Base-by-base conservation (phyloP, 1,139 yeast species). In the Suhomyces wounanorum region DNA sequence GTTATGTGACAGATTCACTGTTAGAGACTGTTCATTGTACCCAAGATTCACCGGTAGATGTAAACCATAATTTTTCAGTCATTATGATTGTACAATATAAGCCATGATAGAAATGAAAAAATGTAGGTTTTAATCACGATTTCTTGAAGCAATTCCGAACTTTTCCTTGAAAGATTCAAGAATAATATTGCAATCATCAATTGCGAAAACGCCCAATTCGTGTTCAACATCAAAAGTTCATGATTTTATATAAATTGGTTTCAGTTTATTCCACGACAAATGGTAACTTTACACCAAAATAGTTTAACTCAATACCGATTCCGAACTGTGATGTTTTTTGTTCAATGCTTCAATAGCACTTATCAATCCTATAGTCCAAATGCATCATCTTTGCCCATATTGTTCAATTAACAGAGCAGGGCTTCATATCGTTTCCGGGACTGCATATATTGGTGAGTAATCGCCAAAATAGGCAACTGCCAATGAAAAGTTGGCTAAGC, bases 31-130 rank as follows among this genome's bases (percentile, higher is more conserved):
- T 73, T 88, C 96, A 35, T 81, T 95, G 73, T 94, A 94, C 72
- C 99, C 99, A 60, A 89, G 99, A 77, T 94, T 89, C 79, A 81
- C 96, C 52, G 99, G 99, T 56, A 87, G 99, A 80, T 92, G 98
- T 78, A 89, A 84, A 75, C 99, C 99, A 75, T 94, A 55, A 38
- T 38, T 17, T 11, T 26, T 33, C 37, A 33, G 18, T 14, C 14
- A 6, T 10, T 33, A 33, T 14, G 37, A 14, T 33, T 33, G 37
- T 33, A 33, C 18, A 33, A 33, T 33, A 33, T 33, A 33, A 10
- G 37, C 37, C 37, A 33, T 33, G 37, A 33, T 33, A 33, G 37
- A 33, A 33, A 33, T 16, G 37, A 33, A 14, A 33, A 14, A 8
- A 2, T 16, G 37, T 33, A 33, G 37, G 7, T 8, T 8, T 33